These are phyloP conservation scores for Escovopsis sp. DNA, from an alignment of 2,329 filamentous ascomycete species.

Conservation along the genomic window DNA sequence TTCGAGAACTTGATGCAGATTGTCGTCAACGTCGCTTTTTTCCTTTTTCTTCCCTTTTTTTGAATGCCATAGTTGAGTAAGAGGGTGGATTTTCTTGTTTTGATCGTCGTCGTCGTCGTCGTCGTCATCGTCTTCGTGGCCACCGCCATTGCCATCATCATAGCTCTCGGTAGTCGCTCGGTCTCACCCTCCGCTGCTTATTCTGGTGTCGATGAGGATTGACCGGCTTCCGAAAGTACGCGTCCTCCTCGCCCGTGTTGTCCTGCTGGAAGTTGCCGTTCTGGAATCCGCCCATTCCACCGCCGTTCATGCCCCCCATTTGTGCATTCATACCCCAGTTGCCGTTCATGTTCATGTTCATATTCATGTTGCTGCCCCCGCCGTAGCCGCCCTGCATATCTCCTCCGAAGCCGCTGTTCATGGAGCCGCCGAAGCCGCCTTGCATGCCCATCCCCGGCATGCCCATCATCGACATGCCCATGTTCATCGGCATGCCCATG, in stretches of 20 bases:
- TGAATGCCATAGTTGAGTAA: too few species aligned
- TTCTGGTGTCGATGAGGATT: constrained; percentile 87
- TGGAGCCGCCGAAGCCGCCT: constrained; percentile 15
- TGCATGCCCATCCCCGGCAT: constrained; percentile 14
- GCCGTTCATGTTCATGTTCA: constrained; percentile 11
- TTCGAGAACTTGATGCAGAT: background rate
- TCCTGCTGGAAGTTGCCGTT: constrained; percentile 29
- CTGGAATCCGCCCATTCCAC: constrained; percentile 19
- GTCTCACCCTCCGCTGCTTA: constrained; percentile 61
- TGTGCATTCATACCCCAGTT: constrained; percentile 8
- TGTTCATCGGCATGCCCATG: constrained; percentile 18
- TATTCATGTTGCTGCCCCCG: constrained; percentile 13
- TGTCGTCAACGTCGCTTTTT: too few species aligned
- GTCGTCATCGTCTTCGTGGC: background rate
- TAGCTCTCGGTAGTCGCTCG: constrained; percentile 82
- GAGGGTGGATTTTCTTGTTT: too few species aligned
- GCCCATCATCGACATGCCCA: constrained; percentile 14
- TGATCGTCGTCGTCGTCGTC: background rate
- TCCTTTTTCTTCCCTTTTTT: too few species aligned
- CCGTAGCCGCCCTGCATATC: constrained; percentile 16
- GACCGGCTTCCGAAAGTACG: constrained; percentile 90
- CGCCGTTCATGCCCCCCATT: constrained; percentile 11
- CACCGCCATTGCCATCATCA: constrained; percentile 20
- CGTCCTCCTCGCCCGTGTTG: constrained; percentile 60
- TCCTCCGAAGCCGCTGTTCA: constrained; percentile 19